A percentile compares a stretch with the other conserved stretches of the same genome.
Conservation (phyloP, 169 alveolate species). For the Eimeria praecox region DNA sequence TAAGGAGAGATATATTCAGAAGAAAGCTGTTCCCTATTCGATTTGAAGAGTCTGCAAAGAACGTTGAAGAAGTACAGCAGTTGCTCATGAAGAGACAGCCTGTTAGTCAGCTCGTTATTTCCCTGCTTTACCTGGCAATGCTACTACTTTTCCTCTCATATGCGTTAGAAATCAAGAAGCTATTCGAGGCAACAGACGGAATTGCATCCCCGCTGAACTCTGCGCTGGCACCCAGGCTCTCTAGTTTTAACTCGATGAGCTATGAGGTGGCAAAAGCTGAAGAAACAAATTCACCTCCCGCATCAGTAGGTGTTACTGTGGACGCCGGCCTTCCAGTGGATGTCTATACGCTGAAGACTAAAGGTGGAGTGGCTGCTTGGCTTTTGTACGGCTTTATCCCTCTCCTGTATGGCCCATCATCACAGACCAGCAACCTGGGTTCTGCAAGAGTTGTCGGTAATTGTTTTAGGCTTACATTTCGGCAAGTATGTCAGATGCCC, state of each 20-base stretch:
- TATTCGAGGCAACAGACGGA: slow-evolving; percentile 57
- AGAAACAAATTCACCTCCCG: not conserved
- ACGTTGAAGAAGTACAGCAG: slow-evolving; percentile 65
- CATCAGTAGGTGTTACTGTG: not conserved
- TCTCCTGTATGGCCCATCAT: slow-evolving; percentile 65
- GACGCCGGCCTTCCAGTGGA: not conserved
- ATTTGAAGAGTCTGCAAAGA: slow-evolving; percentile 70
- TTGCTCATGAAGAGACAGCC: slow-evolving; percentile 53
- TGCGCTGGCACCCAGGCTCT: slow-evolving; percentile 26
- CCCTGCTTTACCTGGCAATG: slow-evolving; percentile 30
- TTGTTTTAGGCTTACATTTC: slow-evolving; percentile 65
- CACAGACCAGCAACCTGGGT: slow-evolving; percentile 69
- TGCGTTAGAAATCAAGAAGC: slow-evolving; percentile 36
- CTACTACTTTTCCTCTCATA: slow-evolving; percentile 59
- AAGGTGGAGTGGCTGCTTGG: slow-evolving; percentile 77
- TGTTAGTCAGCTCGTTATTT: slow-evolving; percentile 35
- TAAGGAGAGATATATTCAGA: slow-evolving; percentile 71
- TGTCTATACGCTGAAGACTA: slow-evolving; percentile 18
- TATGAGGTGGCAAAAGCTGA: slow-evolving; percentile 36
- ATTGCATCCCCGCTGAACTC: slow-evolving; percentile 21
- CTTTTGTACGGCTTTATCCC: slow-evolving; percentile 57
- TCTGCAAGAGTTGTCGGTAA: slow-evolving; percentile 54
- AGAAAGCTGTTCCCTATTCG: slow-evolving; percentile 66
- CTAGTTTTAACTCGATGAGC: slow-evolving; percentile 48
- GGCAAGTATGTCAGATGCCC: slow-evolving; percentile 20